Base-by-base conservation (phyloP, 2,329 filamentous ascomycete genomes). In the Hypoxylon sp. region DNA sequence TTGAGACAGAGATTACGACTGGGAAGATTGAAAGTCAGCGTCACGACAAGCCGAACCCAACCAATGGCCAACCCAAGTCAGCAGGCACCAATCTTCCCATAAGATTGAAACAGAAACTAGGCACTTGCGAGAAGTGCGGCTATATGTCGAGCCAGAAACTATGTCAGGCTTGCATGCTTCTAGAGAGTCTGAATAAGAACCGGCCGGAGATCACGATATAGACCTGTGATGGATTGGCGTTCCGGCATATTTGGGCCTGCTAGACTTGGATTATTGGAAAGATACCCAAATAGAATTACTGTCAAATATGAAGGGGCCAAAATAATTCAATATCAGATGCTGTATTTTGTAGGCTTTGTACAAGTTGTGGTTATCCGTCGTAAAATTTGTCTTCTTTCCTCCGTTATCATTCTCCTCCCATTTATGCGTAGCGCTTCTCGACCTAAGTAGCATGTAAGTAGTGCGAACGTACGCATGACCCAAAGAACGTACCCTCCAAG, bases 131-230 rank as follows among this genome's bases (percentile, higher is more conserved):
- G 75, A 91, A 89, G 57, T 99, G 96, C 74, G 96, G 96, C 13
- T 99, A 98, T 78, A 92, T 99, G 80, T 97, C 96, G 1, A 98
- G 94, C 74, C 96, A 99, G 80, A 88, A 89, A 31, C 88, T 98
- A 42, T 99, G 96, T 81, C 97, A 99, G 80, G 96, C 96, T 0
- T 99, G 96, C 78, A 91, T 90, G 68, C 83, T 99, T 48, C 86
- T 99, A 2, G 94, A 98, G 74, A 93, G 92, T 0, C 80, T 99
- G 52, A 99, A 99, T 78, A 98, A 96, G 81, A 91, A 90, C 72
- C 82, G 88, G 66, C 82, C 87, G 64, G 83, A 88, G 73, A 87
- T 90, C 68, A 78, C 82, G 74, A 84, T 88, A 81, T 87, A 80
- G 71, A 66, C 59, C 13, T 35, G 32, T 37, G 8, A 56, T 63